Percentiles rank a stretch among this genome's conserved stretches.
These are phyloP conservation scores for Amanita pseudoporphyria DNA, from an alignment of 768 basidiomycete species.

Conservation along the genomic window DNA sequence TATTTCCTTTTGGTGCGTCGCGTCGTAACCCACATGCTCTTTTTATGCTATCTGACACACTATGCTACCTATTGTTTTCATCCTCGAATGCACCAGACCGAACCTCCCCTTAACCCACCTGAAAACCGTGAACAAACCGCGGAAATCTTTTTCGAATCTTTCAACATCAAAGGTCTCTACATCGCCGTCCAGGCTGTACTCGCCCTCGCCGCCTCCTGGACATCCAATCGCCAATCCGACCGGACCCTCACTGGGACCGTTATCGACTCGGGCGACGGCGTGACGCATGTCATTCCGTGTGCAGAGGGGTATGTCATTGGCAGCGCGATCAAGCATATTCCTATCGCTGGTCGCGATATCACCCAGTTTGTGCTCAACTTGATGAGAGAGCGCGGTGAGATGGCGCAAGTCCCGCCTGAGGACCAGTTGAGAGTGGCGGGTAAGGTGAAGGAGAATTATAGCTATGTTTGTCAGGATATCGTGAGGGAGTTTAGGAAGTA, in stretches of 20 bases:
- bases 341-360: slow-evolving; percentile 97
- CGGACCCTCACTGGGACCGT: slow-evolving; percentile 95
- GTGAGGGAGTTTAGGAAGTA: slow-evolving; percentile 99
- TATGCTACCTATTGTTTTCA: neutral
- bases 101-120: slow-evolving; percentile 95
- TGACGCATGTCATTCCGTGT: slow-evolving; percentile 93
- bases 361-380: slow-evolving; percentile 93
- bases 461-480: slow-evolving; percentile 98
- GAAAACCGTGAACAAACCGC: slow-evolving; percentile 99
- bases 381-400: slow-evolving; percentile 92
- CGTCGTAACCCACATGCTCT: neutral
- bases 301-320: slow-evolving; percentile 99
- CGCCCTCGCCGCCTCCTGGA: slow-evolving; percentile 96
- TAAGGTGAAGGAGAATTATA: slow-evolving; percentile 96
- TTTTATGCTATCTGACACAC: neutral
- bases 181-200: slow-evolving; percentile 99
- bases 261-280: slow-evolving; percentile 98
- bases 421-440: slow-evolving; percentile 88
- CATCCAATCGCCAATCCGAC: slow-evolving; percentile 81
- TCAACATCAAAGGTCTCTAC: slow-evolving; percentile 98
- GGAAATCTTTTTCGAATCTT: slow-evolving; percentile 99
- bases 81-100: slow-evolving; percentile 57
- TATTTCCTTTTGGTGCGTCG: slow-evolving; percentile 87
- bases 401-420: slow-evolving; percentile 83
- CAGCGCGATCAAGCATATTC: slow-evolving; percentile 97